Conservation (phyloP, 345 rosid genomes). For the Heritiera fomes region DNA sequence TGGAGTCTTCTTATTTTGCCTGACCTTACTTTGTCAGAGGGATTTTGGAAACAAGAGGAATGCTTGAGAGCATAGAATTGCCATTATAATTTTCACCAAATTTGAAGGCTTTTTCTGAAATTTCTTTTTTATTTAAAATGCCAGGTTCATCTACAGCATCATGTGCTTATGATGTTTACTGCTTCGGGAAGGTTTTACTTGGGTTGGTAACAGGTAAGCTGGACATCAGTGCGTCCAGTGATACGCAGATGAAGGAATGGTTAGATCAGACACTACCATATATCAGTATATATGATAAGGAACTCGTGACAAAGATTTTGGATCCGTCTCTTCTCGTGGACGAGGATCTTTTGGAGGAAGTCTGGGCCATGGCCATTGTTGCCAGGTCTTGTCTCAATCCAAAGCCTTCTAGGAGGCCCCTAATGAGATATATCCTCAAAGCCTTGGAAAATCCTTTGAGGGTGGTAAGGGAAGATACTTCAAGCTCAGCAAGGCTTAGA, state of each 20-base stretch:
- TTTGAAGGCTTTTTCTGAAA: constrained; percentile 20
- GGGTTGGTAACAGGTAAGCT: constrained; percentile 94
- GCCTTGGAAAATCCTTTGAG: constrained; percentile 90
- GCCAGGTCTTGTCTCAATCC: constrained; percentile 96
- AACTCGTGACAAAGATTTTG: constrained; percentile 82
- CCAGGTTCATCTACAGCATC: constrained; percentile 60
- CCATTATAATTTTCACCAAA: not conserved
- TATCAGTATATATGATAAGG: constrained; percentile 88
- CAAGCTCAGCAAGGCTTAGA: constrained; percentile 76
- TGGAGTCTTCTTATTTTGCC: not conserved
- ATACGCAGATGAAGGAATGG: constrained; percentile 53
- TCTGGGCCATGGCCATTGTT: constrained; percentile 98
- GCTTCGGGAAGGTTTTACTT: constrained; percentile 93
- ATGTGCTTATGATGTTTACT: constrained; percentile 83
- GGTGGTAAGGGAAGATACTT: constrained; percentile 83
- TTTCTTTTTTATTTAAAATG: constrained; percentile 12
- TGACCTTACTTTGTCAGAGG: not conserved
- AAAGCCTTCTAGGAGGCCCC: constrained; percentile 85
- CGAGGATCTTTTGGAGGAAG: constrained; percentile 93
- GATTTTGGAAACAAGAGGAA: not conserved
- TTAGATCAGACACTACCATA: constrained; percentile 70
- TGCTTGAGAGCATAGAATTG: constrained; percentile 11
- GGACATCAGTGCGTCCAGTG: constrained; percentile 68
- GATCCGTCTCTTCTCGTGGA: constrained; percentile 88
- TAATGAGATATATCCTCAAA: constrained; percentile 86